Base-by-base conservation (phyloP, 1,284 basidiomycete genomes). In the Trichosporon ovoides region DNA sequence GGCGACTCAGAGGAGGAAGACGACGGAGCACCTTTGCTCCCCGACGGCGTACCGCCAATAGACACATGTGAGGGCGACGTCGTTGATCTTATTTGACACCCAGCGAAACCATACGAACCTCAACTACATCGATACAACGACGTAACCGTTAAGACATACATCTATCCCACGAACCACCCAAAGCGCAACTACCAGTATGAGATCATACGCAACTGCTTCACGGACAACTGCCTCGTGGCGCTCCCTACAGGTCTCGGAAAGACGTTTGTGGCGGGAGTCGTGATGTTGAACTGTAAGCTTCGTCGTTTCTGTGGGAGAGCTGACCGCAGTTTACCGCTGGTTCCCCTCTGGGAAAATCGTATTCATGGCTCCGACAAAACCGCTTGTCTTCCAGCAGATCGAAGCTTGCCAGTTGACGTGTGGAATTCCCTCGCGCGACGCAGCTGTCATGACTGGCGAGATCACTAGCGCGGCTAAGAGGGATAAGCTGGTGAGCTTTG, bases 231-330 rank as follows among this genome's bases (percentile, higher is more conserved):
- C 3, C 83, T 99, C 4, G 94, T 98, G 20, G 89, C 93, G 0
- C 80, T 98, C 12, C 96, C 96, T 0, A 99, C 96, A 0, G 96
- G 96, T 59, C 80, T 98, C 7, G 96, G 96, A 19, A 99, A 99
- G 80, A 98, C 96, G 0, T 98, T 99, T 70, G 89, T 99, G 60
- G 96, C 96, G 1, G 94, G 95, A 1, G 91, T 93, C 1, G 85
- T 98, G 19, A 98, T 99, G 90, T 78, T 93, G 12, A 94, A 93
- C 66, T 93, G 91, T 92, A 69, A 67, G 85, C 75, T 38, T 43
- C 22, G 10, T n/a, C 33, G 22, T 24, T 12, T 9, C 9, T n/a
- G n/a, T n/a, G n/a, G n/a, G n/a, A n/a, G 7, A 53, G 50, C 53
- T 55, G 18, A 60, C 38, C 40, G 1, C 12, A 93, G 91, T 85